Evolutionary conservation across 768 basidiomycete species (phyloP).

Genomic region (Boletus vermiculosoides): DNA sequence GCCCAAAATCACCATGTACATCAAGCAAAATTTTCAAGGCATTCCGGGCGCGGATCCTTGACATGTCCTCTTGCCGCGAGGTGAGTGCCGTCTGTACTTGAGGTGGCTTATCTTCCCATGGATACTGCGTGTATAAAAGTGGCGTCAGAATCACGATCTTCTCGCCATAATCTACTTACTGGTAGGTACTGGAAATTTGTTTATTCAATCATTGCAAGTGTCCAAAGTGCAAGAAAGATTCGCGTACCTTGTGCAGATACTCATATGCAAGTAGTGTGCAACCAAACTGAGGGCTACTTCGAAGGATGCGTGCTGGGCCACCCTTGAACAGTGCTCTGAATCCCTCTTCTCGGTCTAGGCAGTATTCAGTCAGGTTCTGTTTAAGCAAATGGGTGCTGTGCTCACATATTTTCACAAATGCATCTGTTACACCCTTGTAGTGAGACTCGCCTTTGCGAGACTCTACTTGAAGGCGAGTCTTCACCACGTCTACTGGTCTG

Average conservation of each 20-base stretch:
- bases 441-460: conserved; percentile 86
- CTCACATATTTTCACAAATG: conserved; percentile 87
- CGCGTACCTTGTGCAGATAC: conserved; percentile 60
- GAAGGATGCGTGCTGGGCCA: conserved; percentile 80
- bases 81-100: conserved; percentile 72
- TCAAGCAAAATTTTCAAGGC: conserved; percentile 90
- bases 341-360: conserved; percentile 81
- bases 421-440: conserved; percentile 89
- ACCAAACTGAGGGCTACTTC: conserved; percentile 92
- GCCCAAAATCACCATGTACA: conserved; percentile 86
- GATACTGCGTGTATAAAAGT: conserved; percentile 54
- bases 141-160: conserved; percentile 3
- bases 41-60: conserved; percentile 88
- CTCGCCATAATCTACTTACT: conserved; percentile 18
- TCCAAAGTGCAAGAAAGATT: conserved; percentile 1
- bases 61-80: conserved; percentile 75
- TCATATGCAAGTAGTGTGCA: conserved; percentile 86
- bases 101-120: conserved; percentile 68
- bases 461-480: conserved; percentile 94
- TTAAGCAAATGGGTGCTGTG: conserved; percentile 16
- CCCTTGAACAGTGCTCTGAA: conserved; percentile 90
- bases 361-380: conserved; percentile 6
- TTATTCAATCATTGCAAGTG: not conserved
- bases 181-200: conserved; percentile 30
- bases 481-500: conserved; percentile 77